Evolutionary conservation across 306 rosid species (phyloP), one percentile per base, ranked within the genome.

Genomic region (Clitoria ternatea): DNA sequence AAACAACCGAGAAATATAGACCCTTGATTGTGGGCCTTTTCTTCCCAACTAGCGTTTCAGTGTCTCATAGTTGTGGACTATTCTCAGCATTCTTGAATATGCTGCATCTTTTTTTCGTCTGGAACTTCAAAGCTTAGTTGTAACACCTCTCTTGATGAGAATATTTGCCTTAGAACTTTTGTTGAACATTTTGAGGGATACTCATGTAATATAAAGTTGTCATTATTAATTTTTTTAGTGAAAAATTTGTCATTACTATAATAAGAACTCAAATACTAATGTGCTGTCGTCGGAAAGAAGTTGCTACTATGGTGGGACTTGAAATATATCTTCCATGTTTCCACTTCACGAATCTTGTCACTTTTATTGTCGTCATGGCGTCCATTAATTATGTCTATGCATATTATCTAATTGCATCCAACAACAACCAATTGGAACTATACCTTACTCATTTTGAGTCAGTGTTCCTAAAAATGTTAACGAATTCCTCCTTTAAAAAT

Each of bases 281-380:
- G 84, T 23, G n/a, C n/a, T n/a, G n/a, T n/a, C n/a, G n/a, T n/a
- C n/a, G n/a, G n/a, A n/a, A n/a, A n/a, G n/a, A n/a, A n/a, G n/a
- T n/a, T n/a, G n/a, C n/a, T n/a, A n/a, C n/a, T n/a, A n/a, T n/a
- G n/a, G n/a, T n/a, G n/a, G n/a, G n/a, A n/a, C n/a, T 79, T 83
- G 72, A 87, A 66, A 72, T 82, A 85, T 61, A 96, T 91, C 79
- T 87, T 89, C 97, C 99, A 91, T 10, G 96, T 94, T 70, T 94
- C 99, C 23, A 94, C 96, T 85, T 94, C 99, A 0, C 91, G 97
- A 81, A 91, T 86, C 73, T 94, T 94, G 86, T 91, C 97, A 14
- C 64, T 81, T 76, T 82, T 89, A 47, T 83, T 82, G 53, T 89
- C 90, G 42, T 84, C 75, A 1, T 45, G 35, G 4, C 61, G 75